Evolutionary conservation across 164 flowering plant species (phyloP).

Genomic region (Vitis labrusca): DNA sequence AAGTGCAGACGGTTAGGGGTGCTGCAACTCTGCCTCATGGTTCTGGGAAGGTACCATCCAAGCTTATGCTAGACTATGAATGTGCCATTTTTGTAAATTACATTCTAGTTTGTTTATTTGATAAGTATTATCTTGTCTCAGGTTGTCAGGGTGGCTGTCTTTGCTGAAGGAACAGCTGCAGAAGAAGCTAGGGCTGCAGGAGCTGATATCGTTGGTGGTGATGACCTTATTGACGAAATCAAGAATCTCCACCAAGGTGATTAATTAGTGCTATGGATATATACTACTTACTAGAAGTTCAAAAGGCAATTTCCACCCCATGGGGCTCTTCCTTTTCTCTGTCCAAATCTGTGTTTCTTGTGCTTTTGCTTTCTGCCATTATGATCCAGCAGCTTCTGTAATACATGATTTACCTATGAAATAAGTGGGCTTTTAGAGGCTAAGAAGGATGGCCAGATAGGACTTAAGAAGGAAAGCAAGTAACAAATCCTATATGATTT

Average conservation of each 20-base stretch:
- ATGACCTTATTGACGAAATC: slow-evolving; percentile 80
- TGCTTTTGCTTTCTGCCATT: too few species aligned
- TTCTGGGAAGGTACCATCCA: slow-evolving; percentile 68
- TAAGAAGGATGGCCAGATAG: too few species aligned
- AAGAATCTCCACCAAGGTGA: not conserved
- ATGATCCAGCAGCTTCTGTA: too few species aligned
- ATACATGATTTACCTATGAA: too few species aligned
- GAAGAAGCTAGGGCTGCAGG: slow-evolving; percentile 97
- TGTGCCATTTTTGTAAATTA: not conserved
- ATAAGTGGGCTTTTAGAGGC: too few species aligned
- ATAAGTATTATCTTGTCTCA: slow-evolving; percentile 22
- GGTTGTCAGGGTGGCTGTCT: slow-evolving; percentile 78
- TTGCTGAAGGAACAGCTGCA: slow-evolving; percentile 92
- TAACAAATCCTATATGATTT: too few species aligned
- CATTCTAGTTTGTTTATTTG: not conserved
- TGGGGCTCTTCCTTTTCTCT: too few species aligned
- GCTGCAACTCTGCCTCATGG: slow-evolving; percentile 83
- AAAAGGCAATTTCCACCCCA: too few species aligned
- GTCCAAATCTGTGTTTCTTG: too few species aligned
- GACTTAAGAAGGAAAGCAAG: too few species aligned
- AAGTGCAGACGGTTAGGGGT: slow-evolving; percentile 81
- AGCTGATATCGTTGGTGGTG: slow-evolving; percentile 92
- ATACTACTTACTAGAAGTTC: too few species aligned
- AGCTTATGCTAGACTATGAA: not conserved
- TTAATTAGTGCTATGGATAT: not conserved